Base-by-base conservation (phyloP, 2,329 filamentous ascomycete species). In the Cordyceps farinosa region DNA sequence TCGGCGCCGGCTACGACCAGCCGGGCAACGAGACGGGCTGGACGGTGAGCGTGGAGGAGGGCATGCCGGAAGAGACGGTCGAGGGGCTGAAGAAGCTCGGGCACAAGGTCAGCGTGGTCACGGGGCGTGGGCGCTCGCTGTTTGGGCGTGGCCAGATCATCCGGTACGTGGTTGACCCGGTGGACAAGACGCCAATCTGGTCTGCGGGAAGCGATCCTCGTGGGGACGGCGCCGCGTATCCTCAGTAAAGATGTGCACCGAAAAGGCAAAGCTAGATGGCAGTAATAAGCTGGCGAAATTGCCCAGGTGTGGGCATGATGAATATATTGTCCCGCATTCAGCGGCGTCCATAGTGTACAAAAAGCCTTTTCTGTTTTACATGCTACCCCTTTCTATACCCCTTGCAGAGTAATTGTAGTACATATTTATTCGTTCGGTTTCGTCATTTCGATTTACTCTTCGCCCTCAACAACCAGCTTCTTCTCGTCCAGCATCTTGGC, bases 401-500 rank as follows among this genome's bases (percentile, higher is more conserved):
- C 13, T 9, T n/a, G 17, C 38, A 45, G n/a, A 7, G 4, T 17
- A 22, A 22, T 34, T 44, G 17, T 45, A n/a, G 30, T 53, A 40
- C n/a, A 45, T 36, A 17, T 45, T 32, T 17, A 7, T 47, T 54
- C 40, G 38, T 38, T 54, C 30, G n/a, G 15, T n/a, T 40, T 51
- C 8, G 13, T 44, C 11, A 1, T 5, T 10, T 11, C 27, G 67
- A 73, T 71, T 67, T 76, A 74, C 70, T 77, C 72, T 56, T 88
- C 76, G 5, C 68, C 86, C 65, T 87, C 83, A 2, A 78, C 76
- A 62, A 99, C 78, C n/a, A 98, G 91, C 66, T 87, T 87, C 83
- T 97, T 97, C 77, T 96, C 90, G 74, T 96, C 91, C 56, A 99
- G 82, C 75, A 98, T 77, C 82, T 96, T 96, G 9, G 92, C 91